A percentile compares a stretch with the other conserved stretches of the same genome.
These are phyloP conservation scores for Penicillium egyptiacum DNA, from an alignment of 495 filamentous ascomycete genomes.

Conservation along the genomic window DNA sequence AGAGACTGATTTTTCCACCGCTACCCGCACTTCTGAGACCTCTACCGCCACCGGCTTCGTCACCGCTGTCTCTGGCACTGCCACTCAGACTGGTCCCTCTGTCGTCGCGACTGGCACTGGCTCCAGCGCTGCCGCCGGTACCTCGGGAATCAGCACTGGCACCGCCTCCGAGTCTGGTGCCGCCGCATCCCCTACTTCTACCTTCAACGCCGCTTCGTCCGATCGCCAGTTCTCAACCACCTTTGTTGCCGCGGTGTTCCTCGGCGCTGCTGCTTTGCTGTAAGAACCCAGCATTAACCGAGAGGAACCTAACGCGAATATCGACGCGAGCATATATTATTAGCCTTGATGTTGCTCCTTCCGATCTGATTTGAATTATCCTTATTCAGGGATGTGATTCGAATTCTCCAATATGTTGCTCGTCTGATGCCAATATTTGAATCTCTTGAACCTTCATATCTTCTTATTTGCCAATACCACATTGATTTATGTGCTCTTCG, in stretches of 20 bases:
- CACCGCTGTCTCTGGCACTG: slow-evolving; percentile 14
- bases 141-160: background rate
- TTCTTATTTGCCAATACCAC: slow-evolving; percentile 6
- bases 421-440: background rate
- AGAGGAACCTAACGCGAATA: slow-evolving; percentile 6
- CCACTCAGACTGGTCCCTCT: slow-evolving; percentile 18
- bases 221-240: slow-evolving; percentile 38
- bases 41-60: slow-evolving; percentile 10
- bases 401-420: slow-evolving; percentile 19
- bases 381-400: slow-evolving; percentile 9
- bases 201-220: slow-evolving; percentile 16
- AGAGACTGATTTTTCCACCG: slow-evolving; percentile 12
- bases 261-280: slow-evolving; percentile 41
- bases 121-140: slow-evolving; percentile 10
- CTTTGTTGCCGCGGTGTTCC: slow-evolving; percentile 41
- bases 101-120: slow-evolving; percentile 12
- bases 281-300: slow-evolving; percentile 17
- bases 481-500: slow-evolving; percentile 9
- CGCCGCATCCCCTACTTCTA: slow-evolving; percentile 10
- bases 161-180: background rate
- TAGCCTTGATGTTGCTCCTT: slow-evolving; percentile 18
- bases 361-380: slow-evolving; percentile 14
- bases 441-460: background rate
- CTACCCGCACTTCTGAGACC: slow-evolving; percentile 8
- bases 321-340: slow-evolving; percentile 18